These are phyloP conservation scores for Exophiala alcalophila DNA, from an alignment of 2,329 filamentous ascomycete genomes.

Conservation along the genomic window DNA sequence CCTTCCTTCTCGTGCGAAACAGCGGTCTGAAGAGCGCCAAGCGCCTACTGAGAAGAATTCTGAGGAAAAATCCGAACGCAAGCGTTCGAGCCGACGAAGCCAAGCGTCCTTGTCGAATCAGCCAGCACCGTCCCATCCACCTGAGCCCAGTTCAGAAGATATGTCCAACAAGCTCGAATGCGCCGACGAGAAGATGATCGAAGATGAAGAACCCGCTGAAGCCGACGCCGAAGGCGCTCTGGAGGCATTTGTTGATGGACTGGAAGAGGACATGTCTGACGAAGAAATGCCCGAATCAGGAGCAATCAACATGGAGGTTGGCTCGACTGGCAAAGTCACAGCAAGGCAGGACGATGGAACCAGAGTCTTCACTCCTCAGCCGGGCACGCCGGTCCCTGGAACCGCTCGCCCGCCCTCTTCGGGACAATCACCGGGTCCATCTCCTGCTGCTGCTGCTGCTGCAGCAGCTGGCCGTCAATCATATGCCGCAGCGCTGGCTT, in stretches of 20 bases:
- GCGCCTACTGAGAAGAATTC: conserved; percentile 30
- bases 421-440: conserved; percentile 43
- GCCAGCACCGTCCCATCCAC: conserved; percentile 51
- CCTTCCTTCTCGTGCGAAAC: conserved; percentile 35
- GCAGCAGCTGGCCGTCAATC: conserved; percentile 56
- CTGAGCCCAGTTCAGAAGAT: conserved; percentile 59
- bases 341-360: conserved; percentile 91
- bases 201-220: conserved; percentile 64
- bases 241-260: conserved; percentile 83
- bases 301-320: conserved; percentile 88
- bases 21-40: conserved; percentile 16
- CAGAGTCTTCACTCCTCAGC: conserved; percentile 74
- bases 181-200: conserved; percentile 83
- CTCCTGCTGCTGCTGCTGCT: conserved; percentile 29
- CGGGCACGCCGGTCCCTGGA: conserved; percentile 38
- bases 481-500: conserved; percentile 79
- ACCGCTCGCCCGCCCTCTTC: conserved; percentile 29
- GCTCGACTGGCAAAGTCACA: conserved; percentile 79
- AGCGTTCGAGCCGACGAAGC: conserved; percentile 62
- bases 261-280: conserved; percentile 78
- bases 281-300: conserved; percentile 75
- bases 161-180: conserved; percentile 77
- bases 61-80: conserved; percentile 43
- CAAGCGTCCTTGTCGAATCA: conserved; percentile 53
- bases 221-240: conserved; percentile 57